These are phyloP conservation scores for Euptelea pleiosperma DNA, from an alignment of 164 flowering plant genomes.

Conservation along the genomic window DNA sequence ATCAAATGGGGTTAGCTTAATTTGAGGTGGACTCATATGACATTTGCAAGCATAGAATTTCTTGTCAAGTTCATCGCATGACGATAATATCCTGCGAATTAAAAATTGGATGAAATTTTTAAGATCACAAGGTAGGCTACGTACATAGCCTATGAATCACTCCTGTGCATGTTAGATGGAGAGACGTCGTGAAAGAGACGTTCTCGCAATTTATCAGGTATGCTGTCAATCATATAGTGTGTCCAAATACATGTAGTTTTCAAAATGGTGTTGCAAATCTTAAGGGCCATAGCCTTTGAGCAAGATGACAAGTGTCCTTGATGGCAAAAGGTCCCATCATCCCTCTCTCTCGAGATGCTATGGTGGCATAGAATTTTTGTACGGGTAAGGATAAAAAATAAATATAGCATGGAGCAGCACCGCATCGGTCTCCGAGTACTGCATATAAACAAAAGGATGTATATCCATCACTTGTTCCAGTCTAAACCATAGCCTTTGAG, in stretches of 20 bases:
- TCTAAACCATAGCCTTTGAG: no score
- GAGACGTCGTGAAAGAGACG: slow-evolving; percentile 20
- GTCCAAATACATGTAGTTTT: slow-evolving; percentile 38
- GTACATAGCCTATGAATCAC: slow-evolving; percentile 35
- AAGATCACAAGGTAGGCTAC: slow-evolving; percentile 37
- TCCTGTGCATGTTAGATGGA: slow-evolving; percentile 17
- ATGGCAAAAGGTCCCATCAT: slow-evolving; percentile 21
- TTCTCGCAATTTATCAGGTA: slow-evolving; percentile 9
- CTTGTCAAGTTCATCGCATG: no score
- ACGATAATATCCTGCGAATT: background rate
- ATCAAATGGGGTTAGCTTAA: no score
- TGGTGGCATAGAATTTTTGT: no score
- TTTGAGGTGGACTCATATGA: no score
- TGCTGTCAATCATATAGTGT: slow-evolving; percentile 15
- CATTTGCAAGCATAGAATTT: no score
- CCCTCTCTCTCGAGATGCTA: slow-evolving; percentile 8
- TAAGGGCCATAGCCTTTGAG: slow-evolving; percentile 18
- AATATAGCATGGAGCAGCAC: no score
- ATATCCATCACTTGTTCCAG: no score
- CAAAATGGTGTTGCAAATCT: slow-evolving; percentile 23
- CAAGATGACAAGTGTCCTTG: slow-evolving; percentile 18
- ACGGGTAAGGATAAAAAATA: no score
- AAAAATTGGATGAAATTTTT: slow-evolving; percentile 2
- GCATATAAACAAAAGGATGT: no score
- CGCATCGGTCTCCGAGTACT: no score